phyloP scores from a whole-genome alignment of 140 eudicot species.

The Ambrosia hybrid region DNA sequence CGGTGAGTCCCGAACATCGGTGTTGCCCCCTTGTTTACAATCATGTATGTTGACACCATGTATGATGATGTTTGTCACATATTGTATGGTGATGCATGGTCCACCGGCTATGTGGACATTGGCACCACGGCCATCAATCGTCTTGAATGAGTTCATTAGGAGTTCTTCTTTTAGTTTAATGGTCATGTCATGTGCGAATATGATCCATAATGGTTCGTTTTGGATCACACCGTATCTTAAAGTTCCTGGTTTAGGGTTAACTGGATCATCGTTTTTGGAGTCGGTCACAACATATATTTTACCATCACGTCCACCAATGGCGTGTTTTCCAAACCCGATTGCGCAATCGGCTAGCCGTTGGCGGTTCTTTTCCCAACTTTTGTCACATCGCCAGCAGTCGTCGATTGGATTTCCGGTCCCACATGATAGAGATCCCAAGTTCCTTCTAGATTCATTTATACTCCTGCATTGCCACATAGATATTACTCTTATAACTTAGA shows the following conservation, averaged over 20 bases:
- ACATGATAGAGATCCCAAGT: slow-evolving; percentile 56
- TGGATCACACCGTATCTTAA: slow-evolving; percentile 62
- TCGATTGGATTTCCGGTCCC: slow-evolving; percentile 81
- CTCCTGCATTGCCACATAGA: slow-evolving; percentile 36
- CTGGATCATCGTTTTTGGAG: slow-evolving; percentile 57
- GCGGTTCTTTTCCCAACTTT: slow-evolving; percentile 62
- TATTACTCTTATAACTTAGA: neutral
- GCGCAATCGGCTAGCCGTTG: slow-evolving; percentile 67
- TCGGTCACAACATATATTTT: slow-evolving; percentile 63
- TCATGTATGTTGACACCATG: slow-evolving; percentile 72
- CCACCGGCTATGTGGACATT: slow-evolving; percentile 70
- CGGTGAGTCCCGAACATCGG: slow-evolving; percentile 76
- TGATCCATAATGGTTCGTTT: slow-evolving; percentile 39
- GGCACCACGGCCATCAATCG: slow-evolving; percentile 76
- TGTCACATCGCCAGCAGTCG: slow-evolving; percentile 79
- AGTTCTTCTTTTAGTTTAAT: slow-evolving; percentile 61
- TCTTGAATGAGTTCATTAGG: slow-evolving; percentile 64
- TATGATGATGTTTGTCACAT: slow-evolving; percentile 63
- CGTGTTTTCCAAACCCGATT: slow-evolving; percentile 67
- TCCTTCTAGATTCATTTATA: slow-evolving; percentile 58
- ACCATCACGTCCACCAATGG: slow-evolving; percentile 71
- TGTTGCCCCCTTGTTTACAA: slow-evolving; percentile 66
- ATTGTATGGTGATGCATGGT: slow-evolving; percentile 77
- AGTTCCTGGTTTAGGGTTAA: slow-evolving; percentile 70
- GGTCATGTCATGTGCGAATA: slow-evolving; percentile 54